phyloP scores from a whole-genome alignment of 2,329 filamentous ascomycete species.

The Biscogniauxia sp. region DNA sequence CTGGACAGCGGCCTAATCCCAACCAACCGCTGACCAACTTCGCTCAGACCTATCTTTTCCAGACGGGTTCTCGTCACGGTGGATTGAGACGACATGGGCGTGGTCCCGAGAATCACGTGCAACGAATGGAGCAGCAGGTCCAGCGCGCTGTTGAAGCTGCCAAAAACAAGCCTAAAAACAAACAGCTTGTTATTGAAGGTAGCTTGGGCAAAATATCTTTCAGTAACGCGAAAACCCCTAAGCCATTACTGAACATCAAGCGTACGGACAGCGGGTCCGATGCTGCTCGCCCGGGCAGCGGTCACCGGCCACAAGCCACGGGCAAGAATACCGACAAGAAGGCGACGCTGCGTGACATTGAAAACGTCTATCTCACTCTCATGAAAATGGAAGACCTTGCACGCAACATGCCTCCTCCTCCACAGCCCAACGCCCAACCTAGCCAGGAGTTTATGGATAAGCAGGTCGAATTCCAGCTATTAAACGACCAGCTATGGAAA shows the following conservation, averaged over 20 bases:
- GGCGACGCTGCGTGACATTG: slow-evolving; percentile 79
- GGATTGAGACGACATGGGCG: slow-evolving; percentile 72
- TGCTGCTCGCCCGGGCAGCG: slow-evolving; percentile 49
- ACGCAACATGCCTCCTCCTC: slow-evolving; percentile 68
- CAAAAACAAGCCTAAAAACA: slow-evolving; percentile 96
- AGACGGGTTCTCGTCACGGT: slow-evolving; percentile 82
- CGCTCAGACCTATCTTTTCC: slow-evolving; percentile 95
- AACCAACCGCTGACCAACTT: slow-evolving; percentile 94
- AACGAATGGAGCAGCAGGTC: slow-evolving; percentile 98
- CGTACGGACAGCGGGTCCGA: slow-evolving; percentile 69
- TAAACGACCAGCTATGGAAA: slow-evolving; percentile 80
- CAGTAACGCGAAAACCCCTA: slow-evolving; percentile 96
- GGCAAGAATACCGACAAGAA: slow-evolving; percentile 68
- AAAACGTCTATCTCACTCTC: slow-evolving; percentile 80
- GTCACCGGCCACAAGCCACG: slow-evolving; percentile 37
- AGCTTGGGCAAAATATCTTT: slow-evolving; percentile 98
- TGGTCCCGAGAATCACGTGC: slow-evolving; percentile 93
- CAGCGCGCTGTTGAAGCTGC: slow-evolving; percentile 95
- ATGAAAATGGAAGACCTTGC: slow-evolving; percentile 96
- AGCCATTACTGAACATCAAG: slow-evolving; percentile 93
- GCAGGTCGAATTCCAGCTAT: slow-evolving; percentile 79
- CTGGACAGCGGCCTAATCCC: slow-evolving; percentile 83
- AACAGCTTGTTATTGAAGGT: slow-evolving; percentile 92
- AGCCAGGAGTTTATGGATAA: slow-evolving; percentile 68
- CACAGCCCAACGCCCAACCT: slow-evolving; percentile 58